Conservation (phyloP, 1,284 basidiomycete species). For the Cutaneotrichosporon spelunceum region DNA sequence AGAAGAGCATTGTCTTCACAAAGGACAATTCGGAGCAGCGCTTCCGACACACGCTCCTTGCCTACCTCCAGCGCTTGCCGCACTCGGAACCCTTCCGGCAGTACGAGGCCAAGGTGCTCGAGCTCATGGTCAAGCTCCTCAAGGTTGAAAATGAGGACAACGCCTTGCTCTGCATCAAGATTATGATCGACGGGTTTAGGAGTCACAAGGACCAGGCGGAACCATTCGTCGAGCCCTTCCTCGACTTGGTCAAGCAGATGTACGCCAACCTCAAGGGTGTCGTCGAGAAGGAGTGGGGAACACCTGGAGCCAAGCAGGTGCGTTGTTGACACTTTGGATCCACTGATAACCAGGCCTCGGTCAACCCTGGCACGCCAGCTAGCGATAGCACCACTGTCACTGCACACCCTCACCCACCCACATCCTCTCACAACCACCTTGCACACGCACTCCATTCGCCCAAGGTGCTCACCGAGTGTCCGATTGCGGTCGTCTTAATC, state of each 20-base stretch:
- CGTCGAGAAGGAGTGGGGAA: conserved; percentile 68
- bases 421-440: conserved; percentile 20
- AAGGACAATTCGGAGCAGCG: conserved; percentile 75
- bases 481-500: conserved; percentile 87
- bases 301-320: conserved; percentile 29
- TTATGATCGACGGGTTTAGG: conserved; percentile 68
- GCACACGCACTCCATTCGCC: conserved; percentile 69
- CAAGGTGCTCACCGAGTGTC: conserved; percentile 92
- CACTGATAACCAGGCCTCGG: conserved; percentile 12
- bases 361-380: conserved; percentile 12
- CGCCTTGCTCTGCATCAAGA: conserved; percentile 85
- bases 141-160: conserved; percentile 96
- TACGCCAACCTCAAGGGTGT: conserved; percentile 73
- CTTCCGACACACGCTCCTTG: conserved; percentile 78
- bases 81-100: conserved; percentile 72
- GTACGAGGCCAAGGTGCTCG: conserved; percentile 68
- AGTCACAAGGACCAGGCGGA: conserved; percentile 65
- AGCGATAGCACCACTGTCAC: conserved; percentile 12
- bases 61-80: conserved; percentile 85
- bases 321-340: conserved; percentile 5
- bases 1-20: conserved; percentile 66
- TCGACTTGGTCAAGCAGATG: conserved; percentile 68
- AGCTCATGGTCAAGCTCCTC: conserved; percentile 72
- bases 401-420: conserved; percentile 23
- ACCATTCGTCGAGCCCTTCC: conserved; percentile 74